Evolutionary conservation across 805 yeast genomes (phyloP).

Genomic region (Metschnikowia drakensbergensis): DNA sequence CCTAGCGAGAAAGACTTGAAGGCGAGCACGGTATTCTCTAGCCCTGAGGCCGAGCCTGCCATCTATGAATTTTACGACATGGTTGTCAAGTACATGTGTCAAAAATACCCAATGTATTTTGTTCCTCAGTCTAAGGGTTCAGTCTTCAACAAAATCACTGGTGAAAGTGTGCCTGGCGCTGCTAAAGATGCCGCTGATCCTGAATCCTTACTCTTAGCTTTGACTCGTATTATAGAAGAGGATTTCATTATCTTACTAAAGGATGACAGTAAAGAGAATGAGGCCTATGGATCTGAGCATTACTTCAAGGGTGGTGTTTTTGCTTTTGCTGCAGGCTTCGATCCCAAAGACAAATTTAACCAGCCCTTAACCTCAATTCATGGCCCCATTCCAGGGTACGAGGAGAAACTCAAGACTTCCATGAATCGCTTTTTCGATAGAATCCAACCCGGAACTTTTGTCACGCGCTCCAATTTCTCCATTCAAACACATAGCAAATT

Average conservation of each 20-base stretch:
- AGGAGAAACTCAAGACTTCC: conserved; percentile 33
- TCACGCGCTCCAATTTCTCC: conserved; percentile 39
- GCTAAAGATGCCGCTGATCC: conserved; percentile 9
- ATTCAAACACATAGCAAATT: conserved; percentile 31
- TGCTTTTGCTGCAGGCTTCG: conserved; percentile 45
- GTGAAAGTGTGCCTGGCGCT: conserved; percentile 20
- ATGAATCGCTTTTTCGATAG: conserved; percentile 41
- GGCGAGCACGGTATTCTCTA: conserved; percentile 28
- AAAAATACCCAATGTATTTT: conserved; percentile 40
- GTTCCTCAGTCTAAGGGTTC: conserved; percentile 12
- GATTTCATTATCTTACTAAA: conserved; percentile 38
- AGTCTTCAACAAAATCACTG: conserved; percentile 28
- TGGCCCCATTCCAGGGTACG: conserved; percentile 42
- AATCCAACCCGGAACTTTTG: conserved; percentile 34
- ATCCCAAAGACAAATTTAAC: conserved; percentile 36
- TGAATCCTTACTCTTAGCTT: conserved; percentile 20
- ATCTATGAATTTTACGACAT: conserved; percentile 33
- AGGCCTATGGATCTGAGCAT: conserved; percentile 34
- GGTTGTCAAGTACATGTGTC: conserved; percentile 30
- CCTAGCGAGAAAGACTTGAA: conserved; percentile 24
- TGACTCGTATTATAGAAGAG: conserved; percentile 35
- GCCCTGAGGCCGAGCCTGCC: conserved; percentile 34
- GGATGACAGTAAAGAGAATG: conserved; percentile 28
- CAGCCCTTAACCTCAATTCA: conserved; percentile 37
- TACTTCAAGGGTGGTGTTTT: conserved; percentile 42